phyloP scores from a whole-genome alignment of 371 early-diverging fungal species.

The Capniomyces stellatus region DNA sequence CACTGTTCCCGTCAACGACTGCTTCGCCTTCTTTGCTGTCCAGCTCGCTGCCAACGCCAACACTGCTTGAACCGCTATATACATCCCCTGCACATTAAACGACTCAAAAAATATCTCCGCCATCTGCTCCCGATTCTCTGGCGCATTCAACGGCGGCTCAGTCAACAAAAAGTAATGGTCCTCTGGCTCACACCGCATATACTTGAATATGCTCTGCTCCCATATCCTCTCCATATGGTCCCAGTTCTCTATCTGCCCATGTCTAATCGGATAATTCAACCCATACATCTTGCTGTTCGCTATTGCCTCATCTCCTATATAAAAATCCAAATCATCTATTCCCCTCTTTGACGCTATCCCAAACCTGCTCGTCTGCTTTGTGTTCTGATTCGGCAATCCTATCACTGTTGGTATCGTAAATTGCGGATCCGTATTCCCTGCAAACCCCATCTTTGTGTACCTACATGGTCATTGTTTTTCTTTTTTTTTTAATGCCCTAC shows the following conservation, averaged over 20 bases:
- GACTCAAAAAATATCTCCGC: conserved; percentile 88
- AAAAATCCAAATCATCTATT: conserved; percentile 91
- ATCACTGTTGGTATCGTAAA: conserved; percentile 91
- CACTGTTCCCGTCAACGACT: conserved; percentile 89
- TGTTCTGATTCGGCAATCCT: conserved; percentile 21
- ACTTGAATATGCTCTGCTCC: conserved; percentile 94
- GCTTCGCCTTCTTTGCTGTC: conserved; percentile 57
- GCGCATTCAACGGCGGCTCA: conserved; percentile 79
- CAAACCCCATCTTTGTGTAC: conserved; percentile 95
- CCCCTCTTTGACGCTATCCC: conserved; percentile 83
- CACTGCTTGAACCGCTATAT: conserved; percentile 87
- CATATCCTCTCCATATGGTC: conserved; percentile 89
- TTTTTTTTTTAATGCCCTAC: not conserved
- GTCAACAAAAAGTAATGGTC: conserved; percentile 89
- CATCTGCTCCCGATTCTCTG: conserved; percentile 84
- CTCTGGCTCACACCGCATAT: conserved; percentile 92
- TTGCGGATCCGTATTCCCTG: conserved; percentile 90
- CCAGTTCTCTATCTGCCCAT: conserved; percentile 84
- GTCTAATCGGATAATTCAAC: conserved; percentile 68
- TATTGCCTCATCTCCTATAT: conserved; percentile 91
- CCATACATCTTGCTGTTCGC: conserved; percentile 71
- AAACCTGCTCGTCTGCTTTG: conserved; percentile 27
- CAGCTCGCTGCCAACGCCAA: conserved; percentile 78
- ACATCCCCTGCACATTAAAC: conserved; percentile 73
- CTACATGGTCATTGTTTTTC: conserved; percentile 26